Conservation (phyloP, 2,329 filamentous ascomycete genomes). For the Cercospora zeina region DNA sequence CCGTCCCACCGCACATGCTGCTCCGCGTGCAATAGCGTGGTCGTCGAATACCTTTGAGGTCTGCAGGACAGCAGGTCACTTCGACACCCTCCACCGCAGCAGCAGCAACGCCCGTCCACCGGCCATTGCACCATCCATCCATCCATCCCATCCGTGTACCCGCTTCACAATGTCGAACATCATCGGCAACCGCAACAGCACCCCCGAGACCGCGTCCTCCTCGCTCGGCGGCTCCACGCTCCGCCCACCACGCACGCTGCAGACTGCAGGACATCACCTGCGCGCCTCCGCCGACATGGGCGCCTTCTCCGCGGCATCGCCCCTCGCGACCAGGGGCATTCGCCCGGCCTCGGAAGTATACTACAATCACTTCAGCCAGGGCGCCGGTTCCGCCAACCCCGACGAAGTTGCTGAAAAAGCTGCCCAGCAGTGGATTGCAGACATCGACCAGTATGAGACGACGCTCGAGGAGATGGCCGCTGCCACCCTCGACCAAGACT, state of each 20-base stretch:
- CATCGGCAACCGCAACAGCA: conserved; percentile 85
- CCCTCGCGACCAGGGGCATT: conserved; percentile 72
- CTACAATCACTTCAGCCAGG: conserved; percentile 74
- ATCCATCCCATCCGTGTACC: conserved; percentile 11
- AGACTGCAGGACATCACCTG: conserved; percentile 72
- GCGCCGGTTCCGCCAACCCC: conserved; percentile 64
- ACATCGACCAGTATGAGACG: conserved; percentile 99
- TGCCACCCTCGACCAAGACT: conserved; percentile 97
- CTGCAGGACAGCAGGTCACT: conserved; percentile 80
- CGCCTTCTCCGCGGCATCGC: conserved; percentile 65
- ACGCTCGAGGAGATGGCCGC: conserved; percentile 98
- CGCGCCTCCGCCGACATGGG: conserved; percentile 96
- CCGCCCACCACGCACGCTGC: conserved; percentile 67
- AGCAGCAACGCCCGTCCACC: conserved; percentile 7
- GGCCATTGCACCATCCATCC: conserved; percentile 13
- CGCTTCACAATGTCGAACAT: conserved; percentile 50
- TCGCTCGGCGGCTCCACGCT: conserved; percentile 72
- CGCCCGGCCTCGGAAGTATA: conserved; percentile 91
- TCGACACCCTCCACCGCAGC: conserved; percentile 36
- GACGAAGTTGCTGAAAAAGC: conserved; percentile 92
- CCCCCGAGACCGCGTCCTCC: conserved; percentile 82
- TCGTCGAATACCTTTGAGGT: conserved; percentile 68
- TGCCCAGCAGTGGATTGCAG: conserved; percentile 96
- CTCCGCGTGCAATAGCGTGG: conserved; percentile 5
- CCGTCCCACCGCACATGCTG: not conserved